Evolutionary conservation across 2,329 filamentous ascomycete genomes (phyloP).

Genomic region (Trichoderma brevicompactum): DNA sequence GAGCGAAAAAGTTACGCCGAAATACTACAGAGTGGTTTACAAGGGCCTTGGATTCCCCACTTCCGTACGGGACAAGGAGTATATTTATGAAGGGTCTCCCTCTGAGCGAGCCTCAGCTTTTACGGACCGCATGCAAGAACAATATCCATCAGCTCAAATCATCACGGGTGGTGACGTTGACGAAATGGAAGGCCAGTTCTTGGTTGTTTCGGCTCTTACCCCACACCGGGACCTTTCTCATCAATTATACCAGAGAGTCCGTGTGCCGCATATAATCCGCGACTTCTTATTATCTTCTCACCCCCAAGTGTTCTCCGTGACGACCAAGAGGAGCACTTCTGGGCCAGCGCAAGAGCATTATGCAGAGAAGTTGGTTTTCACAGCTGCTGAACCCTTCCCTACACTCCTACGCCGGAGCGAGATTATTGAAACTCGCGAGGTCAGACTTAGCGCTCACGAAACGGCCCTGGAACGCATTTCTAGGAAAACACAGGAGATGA

Average conservation of each 20-base stretch:
- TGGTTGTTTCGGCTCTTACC: constrained; percentile 80
- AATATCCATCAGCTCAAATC: constrained; percentile 85
- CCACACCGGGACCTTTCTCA: constrained; percentile 82
- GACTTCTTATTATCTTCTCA: constrained; percentile 82
- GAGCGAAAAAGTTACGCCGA: constrained; percentile 75
- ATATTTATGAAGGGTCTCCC: constrained; percentile 82
- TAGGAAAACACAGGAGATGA: constrained; percentile 87
- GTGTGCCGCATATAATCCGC: constrained; percentile 79
- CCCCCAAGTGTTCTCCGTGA: constrained; percentile 78
- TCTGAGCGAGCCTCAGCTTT: constrained; percentile 80
- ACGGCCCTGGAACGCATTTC: constrained; percentile 90
- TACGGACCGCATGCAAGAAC: constrained; percentile 87
- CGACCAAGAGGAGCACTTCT: constrained; percentile 69
- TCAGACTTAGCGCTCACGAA: constrained; percentile 74
- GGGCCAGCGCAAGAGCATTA: constrained; percentile 74
- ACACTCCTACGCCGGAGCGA: constrained; percentile 89
- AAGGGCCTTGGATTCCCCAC: constrained; percentile 86
- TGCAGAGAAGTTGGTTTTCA: constrained; percentile 83
- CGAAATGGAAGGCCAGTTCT: constrained; percentile 87
- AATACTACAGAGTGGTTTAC: constrained; percentile 92
- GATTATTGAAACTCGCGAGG: constrained; percentile 69
- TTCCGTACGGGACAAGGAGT: constrained; percentile 84
- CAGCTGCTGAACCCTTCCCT: constrained; percentile 83
- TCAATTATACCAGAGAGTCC: constrained; percentile 84
- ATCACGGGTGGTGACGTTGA: constrained; percentile 70